phyloP scores from a whole-genome alignment of 1,284 basidiomycete species.

The Kwoniella shivajii region DNA sequence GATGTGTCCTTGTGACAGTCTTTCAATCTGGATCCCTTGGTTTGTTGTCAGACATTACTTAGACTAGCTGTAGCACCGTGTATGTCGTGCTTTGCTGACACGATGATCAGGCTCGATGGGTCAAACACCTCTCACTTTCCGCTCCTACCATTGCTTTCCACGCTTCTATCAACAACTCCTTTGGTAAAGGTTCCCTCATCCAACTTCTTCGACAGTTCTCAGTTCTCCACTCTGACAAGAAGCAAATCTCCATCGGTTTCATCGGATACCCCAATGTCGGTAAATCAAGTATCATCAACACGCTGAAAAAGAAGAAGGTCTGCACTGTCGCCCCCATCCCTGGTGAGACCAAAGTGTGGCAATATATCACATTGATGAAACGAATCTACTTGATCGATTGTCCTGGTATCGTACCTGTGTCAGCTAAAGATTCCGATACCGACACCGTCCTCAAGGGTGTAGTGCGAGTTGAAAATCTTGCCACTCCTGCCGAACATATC shows the following conservation, averaged over 20 bases:
- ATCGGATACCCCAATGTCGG: constrained; percentile 99
- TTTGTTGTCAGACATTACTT: constrained; percentile 55
- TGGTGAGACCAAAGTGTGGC: constrained; percentile 99
- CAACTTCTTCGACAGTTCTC: constrained; percentile 96
- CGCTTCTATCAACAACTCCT: constrained; percentile 98
- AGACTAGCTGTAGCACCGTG: constrained; percentile 7
- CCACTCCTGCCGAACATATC: constrained; percentile 92
- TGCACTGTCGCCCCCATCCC: constrained; percentile 96
- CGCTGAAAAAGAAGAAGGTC: constrained; percentile 96
- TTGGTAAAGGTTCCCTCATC: constrained; percentile 97
- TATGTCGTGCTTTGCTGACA: neutral
- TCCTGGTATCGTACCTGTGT: constrained; percentile 95
- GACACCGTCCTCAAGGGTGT: constrained; percentile 96
- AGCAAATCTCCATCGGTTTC: constrained; percentile 98
- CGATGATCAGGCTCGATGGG: constrained; percentile 79
- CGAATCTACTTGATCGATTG: constrained; percentile 99
- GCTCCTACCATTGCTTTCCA: constrained; percentile 98
- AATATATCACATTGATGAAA: constrained; percentile 95
- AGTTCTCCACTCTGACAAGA: constrained; percentile 96
- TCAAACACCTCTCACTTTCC: constrained; percentile 90
- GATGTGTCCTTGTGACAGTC: constrained; percentile 29
- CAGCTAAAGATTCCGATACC: constrained; percentile 84
- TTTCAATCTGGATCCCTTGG: constrained; percentile 54
- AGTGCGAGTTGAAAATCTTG: constrained; percentile 91
- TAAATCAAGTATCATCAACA: constrained; percentile 97